A percentile compares a stretch with the other conserved stretches of the same genome.
Conservation (phyloP, 768 basidiomycete species). For the Russula vinacea region DNA sequence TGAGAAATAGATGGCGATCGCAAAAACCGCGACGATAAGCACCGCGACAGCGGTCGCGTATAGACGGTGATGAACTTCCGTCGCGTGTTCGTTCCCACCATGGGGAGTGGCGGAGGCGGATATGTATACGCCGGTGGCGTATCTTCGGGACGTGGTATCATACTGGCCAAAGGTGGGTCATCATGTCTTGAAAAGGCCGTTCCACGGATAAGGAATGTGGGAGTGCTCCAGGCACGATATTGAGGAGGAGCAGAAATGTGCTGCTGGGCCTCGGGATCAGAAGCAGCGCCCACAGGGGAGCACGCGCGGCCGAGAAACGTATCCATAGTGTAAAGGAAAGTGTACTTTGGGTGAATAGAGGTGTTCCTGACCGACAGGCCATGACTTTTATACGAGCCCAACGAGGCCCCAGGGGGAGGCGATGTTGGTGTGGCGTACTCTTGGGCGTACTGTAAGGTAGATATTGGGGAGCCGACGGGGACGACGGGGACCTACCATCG, state of each 20-base stretch:
- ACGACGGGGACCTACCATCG: background rate
- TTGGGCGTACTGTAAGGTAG: background rate
- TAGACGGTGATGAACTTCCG: background rate
- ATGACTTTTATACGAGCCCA: constrained; percentile 17
- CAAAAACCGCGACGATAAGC: background rate
- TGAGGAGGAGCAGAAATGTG: background rate
- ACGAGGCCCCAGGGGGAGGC: background rate
- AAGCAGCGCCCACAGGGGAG: background rate
- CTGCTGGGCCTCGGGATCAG: constrained; percentile 18
- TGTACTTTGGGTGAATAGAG: constrained; percentile 1
- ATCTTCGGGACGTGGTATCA: background rate
- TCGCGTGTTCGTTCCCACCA: constrained; percentile 33
- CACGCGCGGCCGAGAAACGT: background rate
- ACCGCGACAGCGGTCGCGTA: background rate
- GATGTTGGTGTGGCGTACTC: background rate
- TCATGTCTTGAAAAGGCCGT: background rate
- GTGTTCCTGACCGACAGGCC: background rate
- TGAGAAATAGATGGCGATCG: background rate
- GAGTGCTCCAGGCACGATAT: constrained; percentile 18
- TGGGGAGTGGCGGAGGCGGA: constrained; percentile 40
- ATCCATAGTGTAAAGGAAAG: background rate
- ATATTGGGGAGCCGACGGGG: background rate
- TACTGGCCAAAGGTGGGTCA: too few relatives aligned
- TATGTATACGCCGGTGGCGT: background rate
- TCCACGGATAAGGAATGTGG: background rate